A percentile compares a stretch with the other conserved stretches of the same genome.
phyloP scores from a whole-genome alignment of 2,329 filamentous ascomycete species.

The Microcera coccophila region DNA sequence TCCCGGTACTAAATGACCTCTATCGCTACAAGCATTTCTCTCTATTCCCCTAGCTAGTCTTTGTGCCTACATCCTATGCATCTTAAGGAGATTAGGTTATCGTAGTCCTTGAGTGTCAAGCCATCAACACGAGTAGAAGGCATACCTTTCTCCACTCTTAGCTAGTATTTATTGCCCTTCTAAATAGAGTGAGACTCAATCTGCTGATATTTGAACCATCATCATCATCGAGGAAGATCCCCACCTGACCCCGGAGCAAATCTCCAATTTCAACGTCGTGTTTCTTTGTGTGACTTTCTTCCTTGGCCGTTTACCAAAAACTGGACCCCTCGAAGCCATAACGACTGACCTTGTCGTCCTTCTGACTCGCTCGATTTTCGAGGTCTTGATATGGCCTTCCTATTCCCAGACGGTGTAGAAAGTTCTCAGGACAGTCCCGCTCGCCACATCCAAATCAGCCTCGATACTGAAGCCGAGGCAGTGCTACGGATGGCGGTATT shows the following conservation, averaged over 20 bases:
- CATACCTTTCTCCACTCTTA: slow-evolving; percentile 83
- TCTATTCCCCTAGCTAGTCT: slow-evolving; percentile 84
- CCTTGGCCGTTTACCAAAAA: slow-evolving; percentile 56
- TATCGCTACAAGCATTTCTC: slow-evolving; percentile 82
- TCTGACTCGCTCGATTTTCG: slow-evolving; percentile 68
- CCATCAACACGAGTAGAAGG: slow-evolving; percentile 22
- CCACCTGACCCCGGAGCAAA: slow-evolving; percentile 62
- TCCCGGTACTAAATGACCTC: slow-evolving; percentile 74
- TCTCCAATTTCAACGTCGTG: slow-evolving; percentile 88
- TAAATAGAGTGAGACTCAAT: no score
- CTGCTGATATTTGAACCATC: no score
- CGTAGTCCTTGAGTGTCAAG: background rate
- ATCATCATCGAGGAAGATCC: slow-evolving; percentile 79
- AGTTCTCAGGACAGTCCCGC: slow-evolving; percentile 76
- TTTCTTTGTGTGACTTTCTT: slow-evolving; percentile 68
- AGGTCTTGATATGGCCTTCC: slow-evolving; percentile 64
- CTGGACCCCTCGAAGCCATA: slow-evolving; percentile 68
- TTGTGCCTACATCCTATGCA: slow-evolving; percentile 84
- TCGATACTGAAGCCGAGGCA: slow-evolving; percentile 41
- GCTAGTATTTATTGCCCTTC: no score
- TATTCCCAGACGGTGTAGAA: slow-evolving; percentile 77
- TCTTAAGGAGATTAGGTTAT: slow-evolving; percentile 46
- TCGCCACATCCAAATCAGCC: slow-evolving; percentile 52
- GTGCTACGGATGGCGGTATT: slow-evolving; percentile 40
- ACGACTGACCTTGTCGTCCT: slow-evolving; percentile 84